A percentile compares a stretch with the other conserved stretches of the same genome.
phyloP scores from a whole-genome alignment of 768 basidiomycete genomes.

The Rhodocollybia butyracea region DNA sequence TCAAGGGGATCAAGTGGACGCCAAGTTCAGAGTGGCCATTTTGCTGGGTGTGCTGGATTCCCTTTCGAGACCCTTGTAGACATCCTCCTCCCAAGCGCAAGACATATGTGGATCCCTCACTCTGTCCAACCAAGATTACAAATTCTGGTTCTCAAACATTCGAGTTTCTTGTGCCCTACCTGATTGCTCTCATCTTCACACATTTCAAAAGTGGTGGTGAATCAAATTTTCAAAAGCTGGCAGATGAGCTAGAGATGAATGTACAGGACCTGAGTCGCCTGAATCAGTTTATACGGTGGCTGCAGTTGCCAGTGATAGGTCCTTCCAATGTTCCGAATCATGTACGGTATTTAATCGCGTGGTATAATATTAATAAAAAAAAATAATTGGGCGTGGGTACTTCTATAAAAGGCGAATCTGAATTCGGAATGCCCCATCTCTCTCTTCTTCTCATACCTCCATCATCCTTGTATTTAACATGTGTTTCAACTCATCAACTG shows the following conservation, averaged over 20 bases:
- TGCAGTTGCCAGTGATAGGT: not conserved
- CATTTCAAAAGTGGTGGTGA: not conserved
- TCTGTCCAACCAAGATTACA: too few relatives aligned
- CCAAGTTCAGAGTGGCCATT: not conserved
- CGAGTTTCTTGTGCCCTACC: not conserved
- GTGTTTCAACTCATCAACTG: too few relatives aligned
- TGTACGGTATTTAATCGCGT: not conserved
- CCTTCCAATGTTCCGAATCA: not conserved
- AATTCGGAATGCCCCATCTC: too few relatives aligned
- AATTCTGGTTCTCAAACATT: not conserved
- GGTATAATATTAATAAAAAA: not conserved
- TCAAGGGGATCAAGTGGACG: not conserved
- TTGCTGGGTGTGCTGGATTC: not conserved
- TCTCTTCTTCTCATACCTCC: too few relatives aligned
- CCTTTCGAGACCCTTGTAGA: not conserved
- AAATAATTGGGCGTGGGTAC: not conserved
- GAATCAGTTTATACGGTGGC: not conserved
- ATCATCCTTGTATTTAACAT: too few relatives aligned
- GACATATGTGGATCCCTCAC: not conserved
- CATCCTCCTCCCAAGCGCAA: not conserved
- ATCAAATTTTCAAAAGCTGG: not conserved
- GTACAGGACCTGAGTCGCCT: not conserved
- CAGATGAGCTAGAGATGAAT: not conserved
- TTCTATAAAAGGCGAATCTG: too few relatives aligned
- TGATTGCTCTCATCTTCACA: not conserved